Evolutionary conservation across 176 grass and related monocot genomes (phyloP).

Genomic region (Bothriochloa decipiens): DNA sequence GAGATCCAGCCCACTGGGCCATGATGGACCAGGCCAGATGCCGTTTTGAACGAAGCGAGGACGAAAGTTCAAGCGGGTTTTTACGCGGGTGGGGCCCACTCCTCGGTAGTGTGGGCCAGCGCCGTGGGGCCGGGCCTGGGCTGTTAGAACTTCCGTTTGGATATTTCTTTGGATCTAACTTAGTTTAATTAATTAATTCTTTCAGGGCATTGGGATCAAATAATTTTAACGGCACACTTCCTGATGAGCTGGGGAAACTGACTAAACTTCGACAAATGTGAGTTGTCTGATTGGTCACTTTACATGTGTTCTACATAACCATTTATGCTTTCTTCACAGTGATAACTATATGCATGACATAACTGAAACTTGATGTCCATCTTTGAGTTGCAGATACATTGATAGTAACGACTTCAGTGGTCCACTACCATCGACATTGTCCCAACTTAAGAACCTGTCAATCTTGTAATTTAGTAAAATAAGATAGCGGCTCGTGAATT

Average conservation of each 20-base stretch:
- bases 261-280: conserved; percentile 68
- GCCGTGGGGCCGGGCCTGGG: too few relatives aligned
- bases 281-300: conserved; percentile 14
- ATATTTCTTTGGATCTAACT: not conserved
- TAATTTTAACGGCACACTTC: conserved; percentile 77
- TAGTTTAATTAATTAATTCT: conserved; percentile 13
- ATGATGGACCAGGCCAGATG: too few relatives aligned
- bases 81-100: too few relatives aligned
- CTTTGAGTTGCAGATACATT: conserved; percentile 64
- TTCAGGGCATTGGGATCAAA: conserved; percentile 68
- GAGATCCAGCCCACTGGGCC: too few relatives aligned
- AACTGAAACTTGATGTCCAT: conserved; percentile 22
- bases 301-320: conserved; percentile 15
- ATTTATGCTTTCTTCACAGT: conserved; percentile 32
- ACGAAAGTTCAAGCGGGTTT: too few relatives aligned
- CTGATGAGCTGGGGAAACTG: conserved; percentile 74
- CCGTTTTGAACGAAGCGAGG: too few relatives aligned
- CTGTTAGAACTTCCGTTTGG: conserved; percentile 23
- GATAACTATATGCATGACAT: conserved; percentile 23
- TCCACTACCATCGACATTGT: too few relatives aligned
- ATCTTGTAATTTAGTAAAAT: too few relatives aligned
- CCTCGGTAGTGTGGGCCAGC: too few relatives aligned
- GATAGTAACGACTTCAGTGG: conserved; percentile 45
- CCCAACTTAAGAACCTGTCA: too few relatives aligned
- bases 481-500: too few relatives aligned